A percentile compares a stretch with the other conserved stretches of the same genome.
phyloP scores from a whole-genome alignment of 1,139 yeast genomes.

The Meyerozyma elateridarum region DNA sequence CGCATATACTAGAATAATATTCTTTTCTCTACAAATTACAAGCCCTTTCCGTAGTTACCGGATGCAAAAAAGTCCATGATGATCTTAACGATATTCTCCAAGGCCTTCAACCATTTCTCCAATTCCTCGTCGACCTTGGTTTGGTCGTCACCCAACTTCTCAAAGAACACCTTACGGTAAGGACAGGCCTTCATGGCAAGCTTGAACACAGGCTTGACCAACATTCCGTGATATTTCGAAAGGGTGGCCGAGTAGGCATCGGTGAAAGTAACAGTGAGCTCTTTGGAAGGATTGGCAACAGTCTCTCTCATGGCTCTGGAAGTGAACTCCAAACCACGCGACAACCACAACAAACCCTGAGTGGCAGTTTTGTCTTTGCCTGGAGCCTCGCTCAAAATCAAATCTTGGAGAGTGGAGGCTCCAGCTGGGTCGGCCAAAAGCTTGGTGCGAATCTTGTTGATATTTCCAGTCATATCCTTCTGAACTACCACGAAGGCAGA shows the following conservation, averaged over 20 bases:
- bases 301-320: conserved; percentile 85
- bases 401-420: conserved; percentile 67
- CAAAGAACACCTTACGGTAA: conserved; percentile 80
- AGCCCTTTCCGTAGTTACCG: conserved; percentile 87
- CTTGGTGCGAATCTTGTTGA: conserved; percentile 66
- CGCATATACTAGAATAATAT: no score
- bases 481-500: conserved; percentile 83
- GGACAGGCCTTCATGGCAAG: conserved; percentile 97
- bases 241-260: conserved; percentile 78
- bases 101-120: conserved; percentile 67
- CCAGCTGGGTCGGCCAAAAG: conserved; percentile 60
- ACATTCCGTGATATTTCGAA: conserved; percentile 74
- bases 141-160: conserved; percentile 70
- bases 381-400: conserved; percentile 65
- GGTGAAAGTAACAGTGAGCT: conserved; percentile 73
- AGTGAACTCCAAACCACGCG: conserved; percentile 83
- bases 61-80: conserved; percentile 70
- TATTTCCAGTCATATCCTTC: conserved; percentile 85
- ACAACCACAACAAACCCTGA: conserved; percentile 86
- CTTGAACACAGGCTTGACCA: conserved; percentile 82
- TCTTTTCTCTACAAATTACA: conserved; percentile 40
- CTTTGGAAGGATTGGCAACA: conserved; percentile 54
- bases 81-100: conserved; percentile 68
- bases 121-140: conserved; percentile 63
- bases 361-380: conserved; percentile 75